A percentile compares a stretch with the other conserved stretches of the same genome.
These are phyloP conservation scores for Rhizopus stolonifer DNA, from an alignment of 371 early-diverging fungal genomes.

Conservation along the genomic window DNA sequence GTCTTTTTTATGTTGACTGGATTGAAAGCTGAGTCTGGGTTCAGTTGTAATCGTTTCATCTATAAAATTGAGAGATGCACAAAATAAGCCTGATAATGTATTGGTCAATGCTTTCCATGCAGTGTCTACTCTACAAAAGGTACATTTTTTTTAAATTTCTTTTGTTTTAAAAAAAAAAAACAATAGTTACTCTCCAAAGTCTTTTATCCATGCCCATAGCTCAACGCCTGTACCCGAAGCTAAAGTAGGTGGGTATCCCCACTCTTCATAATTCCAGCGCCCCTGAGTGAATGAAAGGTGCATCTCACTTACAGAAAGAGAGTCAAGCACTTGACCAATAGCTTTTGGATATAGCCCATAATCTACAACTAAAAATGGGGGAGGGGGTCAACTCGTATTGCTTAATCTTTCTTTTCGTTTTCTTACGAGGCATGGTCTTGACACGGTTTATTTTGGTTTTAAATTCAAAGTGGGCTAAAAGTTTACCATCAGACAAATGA, in stretches of 20 bases:
- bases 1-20: constrained; percentile 4
- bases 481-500: constrained; percentile 74
- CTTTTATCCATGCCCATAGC: constrained; percentile 78
- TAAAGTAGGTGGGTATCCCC: constrained; percentile 69
- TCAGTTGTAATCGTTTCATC: constrained; percentile 76
- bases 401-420: neutral
- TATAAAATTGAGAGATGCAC: constrained; percentile 93
- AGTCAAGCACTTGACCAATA: constrained; percentile 80
- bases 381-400: neutral
- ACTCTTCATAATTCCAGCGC: constrained; percentile 77
- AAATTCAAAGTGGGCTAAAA: constrained; percentile 80
- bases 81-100: constrained; percentile 89
- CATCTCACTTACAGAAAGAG: constrained; percentile 73
- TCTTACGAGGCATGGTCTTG: constrained; percentile 26
- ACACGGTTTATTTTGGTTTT: constrained; percentile 42
- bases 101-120: constrained; percentile 90
- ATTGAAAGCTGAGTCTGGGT: constrained; percentile 67
- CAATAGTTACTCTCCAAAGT: constrained; percentile 48
- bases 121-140: constrained; percentile 53
- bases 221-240: constrained; percentile 76
- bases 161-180: too few species aligned
- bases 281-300: constrained; percentile 91
- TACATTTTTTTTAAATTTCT: neutral
- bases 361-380: constrained; percentile 49
- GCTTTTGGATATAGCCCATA: constrained; percentile 82